Evolutionary conservation across 139 green algal genomes (phyloP).

Genomic region (Coelastrella sp.): DNA sequence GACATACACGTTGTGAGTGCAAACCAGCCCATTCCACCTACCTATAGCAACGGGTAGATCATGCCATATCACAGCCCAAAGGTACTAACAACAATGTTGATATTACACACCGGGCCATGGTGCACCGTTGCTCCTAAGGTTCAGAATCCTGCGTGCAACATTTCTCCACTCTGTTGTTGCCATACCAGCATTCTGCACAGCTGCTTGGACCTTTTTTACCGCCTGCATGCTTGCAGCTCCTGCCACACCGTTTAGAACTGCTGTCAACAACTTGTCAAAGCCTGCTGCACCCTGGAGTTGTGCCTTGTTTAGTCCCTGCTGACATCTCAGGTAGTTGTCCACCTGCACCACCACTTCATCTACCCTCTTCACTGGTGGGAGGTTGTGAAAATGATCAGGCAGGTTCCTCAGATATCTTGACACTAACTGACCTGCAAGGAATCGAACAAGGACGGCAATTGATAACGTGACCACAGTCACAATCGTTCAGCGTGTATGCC

Average conservation of each 20-base stretch:
- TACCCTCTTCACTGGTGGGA: background rate
- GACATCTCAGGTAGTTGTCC: conserved; percentile 23
- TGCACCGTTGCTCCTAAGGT: background rate
- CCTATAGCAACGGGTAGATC: no score
- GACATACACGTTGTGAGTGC: no score
- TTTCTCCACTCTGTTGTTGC: background rate
- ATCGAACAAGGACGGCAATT: no score
- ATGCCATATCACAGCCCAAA: background rate
- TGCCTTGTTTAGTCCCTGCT: background rate
- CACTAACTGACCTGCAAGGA: background rate
- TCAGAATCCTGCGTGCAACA: background rate
- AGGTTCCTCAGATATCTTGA: background rate
- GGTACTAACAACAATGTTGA: background rate
- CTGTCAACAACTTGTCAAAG: background rate
- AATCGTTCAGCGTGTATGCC: no score
- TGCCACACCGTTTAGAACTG: background rate
- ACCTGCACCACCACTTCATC: background rate
- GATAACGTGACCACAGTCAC: no score
- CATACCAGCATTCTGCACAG: conserved; percentile 6
- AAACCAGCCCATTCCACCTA: no score
- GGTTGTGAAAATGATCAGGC: background rate
- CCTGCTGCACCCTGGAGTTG: conserved; percentile 3
- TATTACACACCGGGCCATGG: background rate
- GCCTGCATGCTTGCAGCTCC: background rate
- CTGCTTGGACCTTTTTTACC: background rate